A percentile compares a stretch with the other conserved stretches of the same genome.
These are phyloP conservation scores for Phytophthora nicotianae DNA, from an alignment of 352 stramenopile genomes.

Conservation along the genomic window DNA sequence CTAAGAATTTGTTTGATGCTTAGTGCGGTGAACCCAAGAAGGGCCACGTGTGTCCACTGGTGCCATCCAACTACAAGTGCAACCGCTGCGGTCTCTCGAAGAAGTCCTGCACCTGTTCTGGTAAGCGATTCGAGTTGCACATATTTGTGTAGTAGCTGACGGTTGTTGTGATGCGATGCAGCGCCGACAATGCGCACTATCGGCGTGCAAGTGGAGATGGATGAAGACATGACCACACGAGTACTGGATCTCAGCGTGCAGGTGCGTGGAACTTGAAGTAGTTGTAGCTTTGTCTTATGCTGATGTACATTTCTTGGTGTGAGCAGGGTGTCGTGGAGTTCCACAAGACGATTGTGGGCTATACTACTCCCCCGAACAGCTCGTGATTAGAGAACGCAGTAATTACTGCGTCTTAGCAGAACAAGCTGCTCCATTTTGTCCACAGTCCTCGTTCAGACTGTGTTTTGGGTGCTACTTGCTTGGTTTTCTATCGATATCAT, in stretches of 20 bases:
- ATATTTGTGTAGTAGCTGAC: constrained; percentile 11
- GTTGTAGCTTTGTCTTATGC: constrained; percentile 2
- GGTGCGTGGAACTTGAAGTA: constrained; percentile 32
- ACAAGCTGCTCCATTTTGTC: constrained; percentile 25
- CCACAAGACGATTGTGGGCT: constrained; percentile 60
- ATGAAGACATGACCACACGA: constrained; percentile 83
- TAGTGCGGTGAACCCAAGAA: constrained; percentile 89
- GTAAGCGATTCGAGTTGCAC: constrained; percentile 30
- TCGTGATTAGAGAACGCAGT: constrained; percentile 25
- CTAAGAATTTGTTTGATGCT: background rate
- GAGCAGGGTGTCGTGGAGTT: constrained; percentile 76
- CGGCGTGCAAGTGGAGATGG: constrained; percentile 78
- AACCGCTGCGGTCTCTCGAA: constrained; percentile 74
- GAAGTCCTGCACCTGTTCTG: constrained; percentile 74
- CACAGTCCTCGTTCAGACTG: constrained; percentile 18
- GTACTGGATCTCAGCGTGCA: constrained; percentile 77
- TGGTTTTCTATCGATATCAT: constrained; percentile 36
- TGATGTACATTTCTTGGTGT: constrained; percentile 15
- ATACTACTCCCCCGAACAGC: constrained; percentile 45
- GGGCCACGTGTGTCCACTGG: constrained; percentile 82
- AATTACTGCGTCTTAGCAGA: constrained; percentile 8
- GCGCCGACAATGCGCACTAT: constrained; percentile 69
- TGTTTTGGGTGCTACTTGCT: constrained; percentile 10
- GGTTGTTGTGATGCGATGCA: constrained; percentile 14
- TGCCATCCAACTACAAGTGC: constrained; percentile 86